Evolutionary conservation across 1,139 yeast genomes (phyloP), one percentile per base, ranked within the genome.

Genomic region (Suhomyces panamericanus): DNA sequence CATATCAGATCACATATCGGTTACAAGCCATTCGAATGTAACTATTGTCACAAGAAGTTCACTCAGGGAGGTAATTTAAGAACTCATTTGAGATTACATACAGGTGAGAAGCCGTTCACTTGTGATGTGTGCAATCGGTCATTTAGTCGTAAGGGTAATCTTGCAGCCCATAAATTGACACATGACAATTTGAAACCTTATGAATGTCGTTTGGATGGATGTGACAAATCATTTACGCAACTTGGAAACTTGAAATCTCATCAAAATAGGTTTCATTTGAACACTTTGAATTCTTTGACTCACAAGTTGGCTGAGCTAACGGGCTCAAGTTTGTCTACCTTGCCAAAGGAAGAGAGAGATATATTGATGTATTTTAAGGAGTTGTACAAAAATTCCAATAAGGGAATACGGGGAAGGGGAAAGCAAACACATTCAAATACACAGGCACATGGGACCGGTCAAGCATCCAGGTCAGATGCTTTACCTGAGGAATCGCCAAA

Each of bases 11-110:
- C 89, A 1, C 95, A 86, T 59, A 82, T 85, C 56, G 93, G 93
- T 1, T 77, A 77, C 49, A 85, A 85, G 57, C 95, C 95, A 10
- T 89, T 83, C 64, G 84, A 80, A 60, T 91, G 98, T 63, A 72
- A 75, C 7, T 87, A 74, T 59, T 91, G 95, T 64, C 85, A 81
- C 46, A 89, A 89, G 64, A 70, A 85, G 47, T 91, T 91, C 58
- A 87, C 95, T 0, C 98, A 91, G 62, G 95, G 96, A 51, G 96
- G 97, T 13, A 93, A 91, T 63, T 70, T 91, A 58, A 77, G 95
- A 51, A 89, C 96, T 1, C 98, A 91, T 68, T 72, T 85, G 54
- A 73, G 97, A 50, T 73, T 90, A 22, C 97, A 91, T 59, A 90
- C 96, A 1, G 97, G 97, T 26, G 96, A 88, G 56, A 86, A 86